Evolutionary conservation across 331 rosid genomes (phyloP).

Genomic region (Pyracantha coccinea): DNA sequence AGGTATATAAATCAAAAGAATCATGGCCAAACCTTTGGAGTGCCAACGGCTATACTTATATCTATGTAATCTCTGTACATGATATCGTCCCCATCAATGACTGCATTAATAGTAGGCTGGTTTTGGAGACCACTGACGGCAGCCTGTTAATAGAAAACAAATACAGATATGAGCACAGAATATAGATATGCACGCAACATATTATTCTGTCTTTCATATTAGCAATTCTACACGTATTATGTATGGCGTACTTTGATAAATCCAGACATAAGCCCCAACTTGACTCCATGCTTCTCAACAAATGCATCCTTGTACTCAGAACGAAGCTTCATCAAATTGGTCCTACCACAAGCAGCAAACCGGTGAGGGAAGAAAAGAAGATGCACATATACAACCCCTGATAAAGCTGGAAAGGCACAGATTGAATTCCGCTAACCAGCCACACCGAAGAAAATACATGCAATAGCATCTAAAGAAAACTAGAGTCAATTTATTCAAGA

Average conservation of each 20-base stretch:
- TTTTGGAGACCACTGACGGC: background rate
- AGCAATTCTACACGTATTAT: background rate
- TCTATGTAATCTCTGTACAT: slow-evolving; percentile 76
- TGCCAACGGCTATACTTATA: slow-evolving; percentile 85
- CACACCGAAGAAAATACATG: background rate
- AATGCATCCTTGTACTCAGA: slow-evolving; percentile 87
- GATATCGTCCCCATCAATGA: slow-evolving; percentile 86
- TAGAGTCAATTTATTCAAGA: slow-evolving; percentile 1
- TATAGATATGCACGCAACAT: background rate
- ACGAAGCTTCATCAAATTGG: slow-evolving; percentile 89
- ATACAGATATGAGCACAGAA: slow-evolving; percentile 19
- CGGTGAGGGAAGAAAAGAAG: slow-evolving; percentile 14
- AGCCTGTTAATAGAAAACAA: background rate
- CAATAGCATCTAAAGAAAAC: background rate
- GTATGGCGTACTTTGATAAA: slow-evolving; percentile 54
- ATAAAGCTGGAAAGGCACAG: background rate
- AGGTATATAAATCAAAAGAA: background rate
- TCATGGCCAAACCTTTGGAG: slow-evolving; percentile 48
- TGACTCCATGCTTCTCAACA: slow-evolving; percentile 85
- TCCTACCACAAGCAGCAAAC: slow-evolving; percentile 46
- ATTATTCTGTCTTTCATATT: background rate
- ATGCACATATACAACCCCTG: background rate
- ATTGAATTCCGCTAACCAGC: background rate
- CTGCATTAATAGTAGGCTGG: slow-evolving; percentile 83
- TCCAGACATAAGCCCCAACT: slow-evolving; percentile 89